These are phyloP conservation scores for Thalassiosira profunda DNA, from an alignment of 108 stramenopile species.

Conservation along the genomic window DNA sequence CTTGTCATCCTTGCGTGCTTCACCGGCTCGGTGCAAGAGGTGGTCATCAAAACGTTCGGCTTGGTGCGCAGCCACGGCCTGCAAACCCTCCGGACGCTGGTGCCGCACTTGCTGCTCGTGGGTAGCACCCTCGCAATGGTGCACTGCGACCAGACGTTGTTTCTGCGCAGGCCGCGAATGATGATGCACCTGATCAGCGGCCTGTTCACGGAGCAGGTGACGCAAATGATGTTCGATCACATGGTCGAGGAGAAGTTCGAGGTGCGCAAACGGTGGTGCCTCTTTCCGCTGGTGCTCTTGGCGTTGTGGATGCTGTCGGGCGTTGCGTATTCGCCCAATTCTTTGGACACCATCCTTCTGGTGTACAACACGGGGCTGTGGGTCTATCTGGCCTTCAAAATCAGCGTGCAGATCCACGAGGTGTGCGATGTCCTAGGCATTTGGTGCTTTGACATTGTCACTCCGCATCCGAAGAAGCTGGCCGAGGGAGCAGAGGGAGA, in stretches of 20 bases:
- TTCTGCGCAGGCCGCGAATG: conserved; percentile 61
- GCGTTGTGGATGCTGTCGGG: conserved; percentile 29
- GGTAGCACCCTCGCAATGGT: conserved; percentile 51
- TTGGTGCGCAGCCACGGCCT: conserved; percentile 51
- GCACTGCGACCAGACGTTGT: conserved; percentile 37
- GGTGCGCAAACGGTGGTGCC: conserved; percentile 43
- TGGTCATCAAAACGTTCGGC: conserved; percentile 43
- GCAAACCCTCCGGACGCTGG: conserved; percentile 18
- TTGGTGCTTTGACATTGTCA: conserved; percentile 90
- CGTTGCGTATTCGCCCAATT: conserved; percentile 1
- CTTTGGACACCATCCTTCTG: conserved; percentile 23
- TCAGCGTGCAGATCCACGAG: conserved; percentile 61
- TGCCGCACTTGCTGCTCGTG: conserved; percentile 56
- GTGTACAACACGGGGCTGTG: conserved; percentile 59
- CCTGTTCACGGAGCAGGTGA: conserved; percentile 84
- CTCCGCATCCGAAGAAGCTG: conserved; percentile 32
- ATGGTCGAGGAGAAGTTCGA: conserved; percentile 61
- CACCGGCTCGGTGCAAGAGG: conserved; percentile 60
- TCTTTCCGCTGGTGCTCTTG: conserved; percentile 63
- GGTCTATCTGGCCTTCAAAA: conserved; percentile 67
- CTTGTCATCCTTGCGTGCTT: conserved; percentile 48
- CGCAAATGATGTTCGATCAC: conserved; percentile 87
- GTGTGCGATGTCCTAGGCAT: conserved; percentile 79
- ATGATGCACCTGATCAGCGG: conserved; percentile 62
- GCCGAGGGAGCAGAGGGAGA: not conserved